phyloP scores from a whole-genome alignment of 1,139 yeast species.

The Starmera stellimalicola region DNA sequence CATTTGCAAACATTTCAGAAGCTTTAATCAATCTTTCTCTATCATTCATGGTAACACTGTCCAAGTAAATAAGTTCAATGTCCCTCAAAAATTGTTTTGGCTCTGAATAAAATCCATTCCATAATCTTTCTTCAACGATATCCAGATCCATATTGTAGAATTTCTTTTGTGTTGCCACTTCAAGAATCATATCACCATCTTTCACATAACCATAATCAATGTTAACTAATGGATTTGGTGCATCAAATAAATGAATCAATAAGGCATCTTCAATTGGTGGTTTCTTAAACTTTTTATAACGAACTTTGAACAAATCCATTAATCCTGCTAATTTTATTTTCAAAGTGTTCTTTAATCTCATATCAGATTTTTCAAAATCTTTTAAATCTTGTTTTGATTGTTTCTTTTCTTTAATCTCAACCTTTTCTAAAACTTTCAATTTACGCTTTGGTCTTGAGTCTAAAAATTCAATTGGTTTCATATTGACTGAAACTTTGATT shows the following conservation, averaged over 20 bases:
- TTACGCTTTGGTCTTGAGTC: conserved; percentile 29
- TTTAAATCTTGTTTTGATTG: conserved; percentile 24
- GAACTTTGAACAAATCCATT: conserved; percentile 78
- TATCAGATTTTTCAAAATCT: conserved; percentile 60
- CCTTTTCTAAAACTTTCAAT: conserved; percentile 14
- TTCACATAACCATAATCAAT: conserved; percentile 38
- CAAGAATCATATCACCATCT: conserved; percentile 73
- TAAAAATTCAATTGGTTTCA: conserved; percentile 53
- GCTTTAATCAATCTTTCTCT: conserved; percentile 83
- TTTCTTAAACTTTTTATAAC: conserved; percentile 84
- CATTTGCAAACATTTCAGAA: conserved; percentile 93
- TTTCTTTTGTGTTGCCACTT: conserved; percentile 60
- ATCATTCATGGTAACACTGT: conserved; percentile 66
- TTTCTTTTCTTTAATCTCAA: conserved; percentile 7
- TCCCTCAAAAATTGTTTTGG: conserved; percentile 86
- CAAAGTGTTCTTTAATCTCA: conserved; percentile 71
- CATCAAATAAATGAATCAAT: conserved; percentile 71
- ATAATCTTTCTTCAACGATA: conserved; percentile 83
- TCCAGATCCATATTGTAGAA: conserved; percentile 89
- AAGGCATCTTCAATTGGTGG: conserved; percentile 77
- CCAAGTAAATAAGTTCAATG: conserved; percentile 73
- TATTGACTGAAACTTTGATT: conserved; percentile 43
- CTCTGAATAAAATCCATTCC: conserved; percentile 95
- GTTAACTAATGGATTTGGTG: conserved; percentile 22
- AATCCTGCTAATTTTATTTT: conserved; percentile 80